Evolutionary conservation across 2,329 filamentous ascomycete genomes (phyloP).

Genomic region (Trichophyton schoenleinii): DNA sequence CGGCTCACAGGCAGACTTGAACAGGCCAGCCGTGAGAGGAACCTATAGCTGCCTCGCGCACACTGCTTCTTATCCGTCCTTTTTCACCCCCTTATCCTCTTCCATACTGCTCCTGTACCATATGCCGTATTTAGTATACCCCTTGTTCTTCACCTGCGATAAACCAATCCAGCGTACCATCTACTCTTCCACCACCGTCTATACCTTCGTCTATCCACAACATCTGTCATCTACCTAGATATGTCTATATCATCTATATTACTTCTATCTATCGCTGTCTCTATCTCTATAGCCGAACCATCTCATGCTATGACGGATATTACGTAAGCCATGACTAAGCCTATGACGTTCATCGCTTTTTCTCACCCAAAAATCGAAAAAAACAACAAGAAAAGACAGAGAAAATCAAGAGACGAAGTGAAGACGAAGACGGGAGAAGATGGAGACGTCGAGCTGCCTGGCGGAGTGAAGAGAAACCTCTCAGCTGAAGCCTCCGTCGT

Average conservation of each 20-base stretch:
- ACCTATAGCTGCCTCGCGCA: background rate
- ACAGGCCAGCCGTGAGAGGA: conserved; percentile 25
- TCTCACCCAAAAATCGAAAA: background rate
- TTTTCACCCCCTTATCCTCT: background rate
- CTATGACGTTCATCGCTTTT: background rate
- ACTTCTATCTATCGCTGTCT: background rate
- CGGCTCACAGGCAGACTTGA: conserved; percentile 70
- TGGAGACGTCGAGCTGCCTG: background rate
- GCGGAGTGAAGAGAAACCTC: background rate
- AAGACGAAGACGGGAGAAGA: background rate
- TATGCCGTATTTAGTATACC: conserved; percentile 2
- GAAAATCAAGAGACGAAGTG: background rate
- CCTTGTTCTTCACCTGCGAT: background rate
- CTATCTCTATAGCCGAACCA: background rate
- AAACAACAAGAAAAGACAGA: background rate
- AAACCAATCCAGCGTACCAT: no score
- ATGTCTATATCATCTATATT: background rate
- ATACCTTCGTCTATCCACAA: no score
- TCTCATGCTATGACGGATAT: background rate
- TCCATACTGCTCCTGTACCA: background rate
- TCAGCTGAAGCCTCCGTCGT: background rate
- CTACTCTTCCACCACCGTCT: no score
- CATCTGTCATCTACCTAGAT: no score
- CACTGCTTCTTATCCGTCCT: background rate
- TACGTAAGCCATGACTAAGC: background rate